Evolutionary conservation across 2,329 filamentous ascomycete species (phyloP).

Genomic region (Emericellopsis cladophorae): DNA sequence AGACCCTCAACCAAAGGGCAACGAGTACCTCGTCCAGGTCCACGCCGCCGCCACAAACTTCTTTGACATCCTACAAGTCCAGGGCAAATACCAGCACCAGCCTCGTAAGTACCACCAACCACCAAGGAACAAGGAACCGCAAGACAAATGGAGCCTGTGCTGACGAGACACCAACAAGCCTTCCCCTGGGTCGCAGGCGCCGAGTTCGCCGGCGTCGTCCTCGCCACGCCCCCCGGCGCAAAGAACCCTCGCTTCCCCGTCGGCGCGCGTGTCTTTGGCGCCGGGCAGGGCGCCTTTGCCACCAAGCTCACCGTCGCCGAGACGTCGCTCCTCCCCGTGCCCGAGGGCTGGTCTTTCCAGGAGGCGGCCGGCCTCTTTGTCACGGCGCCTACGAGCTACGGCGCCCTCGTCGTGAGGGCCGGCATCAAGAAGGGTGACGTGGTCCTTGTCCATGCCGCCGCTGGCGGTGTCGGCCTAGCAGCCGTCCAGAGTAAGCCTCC

Average conservation of each 20-base stretch:
- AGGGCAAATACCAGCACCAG: slow-evolving; percentile 91
- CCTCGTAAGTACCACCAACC: slow-evolving; percentile 35
- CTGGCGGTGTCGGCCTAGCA: slow-evolving; percentile 80
- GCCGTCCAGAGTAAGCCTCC: slow-evolving; percentile 57
- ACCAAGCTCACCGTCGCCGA: slow-evolving; percentile 60
- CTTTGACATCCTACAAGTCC: slow-evolving; percentile 91
- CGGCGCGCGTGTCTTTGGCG: slow-evolving; percentile 79
- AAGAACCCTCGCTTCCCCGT: slow-evolving; percentile 45
- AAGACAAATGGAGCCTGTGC: neutral
- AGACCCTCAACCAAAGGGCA: slow-evolving; percentile 55
- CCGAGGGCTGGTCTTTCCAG: slow-evolving; percentile 67
- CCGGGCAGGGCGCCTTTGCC: slow-evolving; percentile 74
- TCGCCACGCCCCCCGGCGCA: slow-evolving; percentile 46
- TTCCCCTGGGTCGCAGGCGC: slow-evolving; percentile 80
- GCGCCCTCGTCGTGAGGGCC: slow-evolving; percentile 66
- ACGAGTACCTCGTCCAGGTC: slow-evolving; percentile 79
- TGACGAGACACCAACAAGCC: slow-evolving; percentile 24
- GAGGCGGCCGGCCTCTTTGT: slow-evolving; percentile 86
- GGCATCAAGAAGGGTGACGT: slow-evolving; percentile 68
- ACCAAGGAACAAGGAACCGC: neutral
- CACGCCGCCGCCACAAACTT: slow-evolving; percentile 88
- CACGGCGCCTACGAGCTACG: slow-evolving; percentile 83
- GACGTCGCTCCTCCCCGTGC: slow-evolving; percentile 57
- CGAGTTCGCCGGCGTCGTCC: slow-evolving; percentile 74
- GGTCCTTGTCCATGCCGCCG: slow-evolving; percentile 84